These are phyloP conservation scores for Plectosphaerella plurivora DNA, from an alignment of 2,329 filamentous ascomycete genomes.

Conservation along the genomic window DNA sequence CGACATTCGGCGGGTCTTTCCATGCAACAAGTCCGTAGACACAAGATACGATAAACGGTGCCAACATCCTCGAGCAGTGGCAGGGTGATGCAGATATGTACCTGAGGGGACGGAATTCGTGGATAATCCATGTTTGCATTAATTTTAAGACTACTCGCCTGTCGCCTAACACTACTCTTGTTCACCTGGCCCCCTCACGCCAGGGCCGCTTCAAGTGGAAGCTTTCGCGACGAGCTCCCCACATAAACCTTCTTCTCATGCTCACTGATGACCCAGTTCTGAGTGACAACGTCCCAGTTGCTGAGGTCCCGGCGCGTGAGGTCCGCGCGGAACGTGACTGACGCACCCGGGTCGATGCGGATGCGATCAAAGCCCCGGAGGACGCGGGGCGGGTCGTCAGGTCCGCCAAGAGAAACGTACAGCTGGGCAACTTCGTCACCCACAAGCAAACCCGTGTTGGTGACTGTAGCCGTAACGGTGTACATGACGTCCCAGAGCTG, in stretches of 20 bases:
- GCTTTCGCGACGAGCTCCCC: constrained; percentile 50
- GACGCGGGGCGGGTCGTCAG: constrained; percentile 60
- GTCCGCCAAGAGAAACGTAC: constrained; percentile 77
- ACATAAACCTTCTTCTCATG: constrained; percentile 50
- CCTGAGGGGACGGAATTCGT: too few species aligned
- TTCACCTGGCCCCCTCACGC: neutral
- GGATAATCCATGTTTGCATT: too few species aligned
- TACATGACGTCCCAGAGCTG: constrained; percentile 66
- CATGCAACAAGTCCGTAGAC: too few species aligned
- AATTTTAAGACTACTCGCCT: too few species aligned
- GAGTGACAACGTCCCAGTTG: constrained; percentile 75
- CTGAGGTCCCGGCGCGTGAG: constrained; percentile 78
- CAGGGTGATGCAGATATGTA: too few species aligned
- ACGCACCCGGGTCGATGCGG: constrained; percentile 64
- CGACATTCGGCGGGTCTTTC: too few species aligned
- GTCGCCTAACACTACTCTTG: too few species aligned
- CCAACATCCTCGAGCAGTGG: too few species aligned
- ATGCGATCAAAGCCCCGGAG: constrained; percentile 82
- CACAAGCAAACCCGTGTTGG: constrained; percentile 61
- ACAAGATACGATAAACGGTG: too few species aligned
- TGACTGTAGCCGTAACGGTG: constrained; percentile 62
- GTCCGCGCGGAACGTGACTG: constrained; percentile 59
- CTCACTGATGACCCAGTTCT: constrained; percentile 74
- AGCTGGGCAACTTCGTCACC: constrained; percentile 74
- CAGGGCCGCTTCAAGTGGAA: constrained; percentile 30